Conservation (phyloP, 805 yeast species). For the Vanderwaltozyma tropicalis region DNA sequence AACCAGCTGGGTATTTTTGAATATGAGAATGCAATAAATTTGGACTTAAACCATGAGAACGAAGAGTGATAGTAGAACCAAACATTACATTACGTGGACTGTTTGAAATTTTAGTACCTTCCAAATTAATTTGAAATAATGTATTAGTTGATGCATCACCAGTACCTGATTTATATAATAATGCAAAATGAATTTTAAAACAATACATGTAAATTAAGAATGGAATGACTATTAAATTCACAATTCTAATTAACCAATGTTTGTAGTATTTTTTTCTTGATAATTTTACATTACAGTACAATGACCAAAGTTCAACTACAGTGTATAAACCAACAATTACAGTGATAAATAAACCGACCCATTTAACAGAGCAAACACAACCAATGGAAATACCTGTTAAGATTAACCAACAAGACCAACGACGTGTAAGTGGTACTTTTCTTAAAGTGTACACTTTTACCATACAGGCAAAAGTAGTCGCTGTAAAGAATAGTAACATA, state of each 20-base stretch:
- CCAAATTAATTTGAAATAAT: slow-evolving; percentile 77
- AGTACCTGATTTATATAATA: slow-evolving; percentile 73
- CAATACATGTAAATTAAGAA: slow-evolving; percentile 53
- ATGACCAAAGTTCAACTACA: slow-evolving; percentile 40
- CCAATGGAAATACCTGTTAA: slow-evolving; percentile 63
- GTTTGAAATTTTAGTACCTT: slow-evolving; percentile 53
- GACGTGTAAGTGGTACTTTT: slow-evolving; percentile 45
- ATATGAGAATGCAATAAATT: slow-evolving; percentile 67
- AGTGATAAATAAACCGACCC: slow-evolving; percentile 74
- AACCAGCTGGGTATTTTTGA: slow-evolving; percentile 66
- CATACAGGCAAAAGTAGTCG: slow-evolving; percentile 66
- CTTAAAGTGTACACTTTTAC: slow-evolving; percentile 56
- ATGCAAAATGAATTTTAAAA: slow-evolving; percentile 72
- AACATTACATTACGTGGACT: slow-evolving; percentile 58
- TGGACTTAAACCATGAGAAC: slow-evolving; percentile 66
- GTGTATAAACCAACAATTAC: slow-evolving; percentile 50
- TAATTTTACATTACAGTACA: slow-evolving; percentile 28
- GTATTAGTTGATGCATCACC: slow-evolving; percentile 91
- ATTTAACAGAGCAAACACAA: slow-evolving; percentile 74
- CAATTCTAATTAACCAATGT: slow-evolving; percentile 68
- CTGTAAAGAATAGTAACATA: slow-evolving; percentile 80
- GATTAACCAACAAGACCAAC: slow-evolving; percentile 62
- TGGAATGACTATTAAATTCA: slow-evolving; percentile 64
- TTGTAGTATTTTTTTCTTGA: slow-evolving; percentile 30
- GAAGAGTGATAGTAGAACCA: slow-evolving; percentile 37